phyloP scores from a whole-genome alignment of 2,329 filamentous ascomycete species.

The Fusarium continuum region DNA sequence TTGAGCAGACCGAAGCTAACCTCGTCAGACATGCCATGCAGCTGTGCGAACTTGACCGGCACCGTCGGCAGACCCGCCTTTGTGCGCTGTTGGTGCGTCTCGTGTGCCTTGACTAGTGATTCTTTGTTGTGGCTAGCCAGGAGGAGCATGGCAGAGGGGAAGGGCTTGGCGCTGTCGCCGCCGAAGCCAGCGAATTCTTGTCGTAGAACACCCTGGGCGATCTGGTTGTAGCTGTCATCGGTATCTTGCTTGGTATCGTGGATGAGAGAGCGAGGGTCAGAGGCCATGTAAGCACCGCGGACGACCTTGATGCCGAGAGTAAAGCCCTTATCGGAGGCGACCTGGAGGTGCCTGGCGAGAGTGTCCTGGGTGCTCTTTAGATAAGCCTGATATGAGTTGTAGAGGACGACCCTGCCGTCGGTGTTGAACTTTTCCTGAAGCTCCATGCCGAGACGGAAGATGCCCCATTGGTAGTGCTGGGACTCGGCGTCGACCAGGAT shows the following conservation, averaged over 20 bases:
- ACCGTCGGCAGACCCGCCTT: conserved; percentile 47
- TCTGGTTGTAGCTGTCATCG: conserved; percentile 60
- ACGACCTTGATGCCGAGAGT: conserved; percentile 66
- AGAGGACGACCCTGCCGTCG: conserved; percentile 48
- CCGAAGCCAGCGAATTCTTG: conserved; percentile 54
- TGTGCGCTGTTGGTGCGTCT: conserved; percentile 55
- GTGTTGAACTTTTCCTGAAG: conserved; percentile 53
- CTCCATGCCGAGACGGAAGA: conserved; percentile 46
- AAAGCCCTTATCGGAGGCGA: conserved; percentile 57
- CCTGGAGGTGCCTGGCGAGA: conserved; percentile 56
- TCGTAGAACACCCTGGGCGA: conserved; percentile 57
- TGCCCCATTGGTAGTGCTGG: conserved; percentile 55
- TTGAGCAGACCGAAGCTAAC: conserved; percentile 61
- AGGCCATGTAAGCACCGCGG: conserved; percentile 63
- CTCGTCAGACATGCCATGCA: conserved; percentile 67
- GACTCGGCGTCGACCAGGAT: conserved; percentile 59
- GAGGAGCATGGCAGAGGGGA: conserved; percentile 59
- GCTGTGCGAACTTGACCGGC: conserved; percentile 59
- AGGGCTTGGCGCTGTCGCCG: conserved; percentile 44
- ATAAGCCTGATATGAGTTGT: conserved; percentile 67
- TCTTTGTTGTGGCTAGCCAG: conserved; percentile 63
- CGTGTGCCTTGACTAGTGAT: conserved; percentile 53
- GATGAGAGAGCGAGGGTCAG: conserved; percentile 60
- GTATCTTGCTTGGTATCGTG: conserved; percentile 63
- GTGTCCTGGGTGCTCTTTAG: conserved; percentile 57